phyloP scores from a whole-genome alignment of 2,329 filamentous ascomycete species.

The Trichoderma atrobrunneum region DNA sequence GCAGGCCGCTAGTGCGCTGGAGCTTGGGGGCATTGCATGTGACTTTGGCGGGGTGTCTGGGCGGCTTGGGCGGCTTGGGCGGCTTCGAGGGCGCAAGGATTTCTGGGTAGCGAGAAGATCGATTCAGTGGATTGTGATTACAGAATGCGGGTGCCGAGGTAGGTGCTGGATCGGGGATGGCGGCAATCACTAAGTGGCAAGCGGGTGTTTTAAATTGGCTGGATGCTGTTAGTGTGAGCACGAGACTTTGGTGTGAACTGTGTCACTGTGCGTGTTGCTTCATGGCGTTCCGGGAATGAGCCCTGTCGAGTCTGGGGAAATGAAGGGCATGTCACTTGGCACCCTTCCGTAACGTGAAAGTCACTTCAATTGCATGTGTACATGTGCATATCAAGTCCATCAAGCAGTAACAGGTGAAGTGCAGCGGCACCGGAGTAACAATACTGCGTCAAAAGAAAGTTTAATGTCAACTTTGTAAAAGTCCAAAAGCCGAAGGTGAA shows the following conservation, averaged over 20 bases:
- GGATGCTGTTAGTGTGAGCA: background rate
- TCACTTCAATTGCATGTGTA: background rate
- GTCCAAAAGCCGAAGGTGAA: background rate
- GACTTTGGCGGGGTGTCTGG: conserved; percentile 24
- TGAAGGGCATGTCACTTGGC: background rate
- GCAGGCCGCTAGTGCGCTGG: conserved; percentile 1
- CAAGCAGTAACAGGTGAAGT: background rate
- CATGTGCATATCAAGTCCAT: background rate
- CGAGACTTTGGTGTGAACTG: background rate
- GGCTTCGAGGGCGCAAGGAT: background rate
- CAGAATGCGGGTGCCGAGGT: background rate
- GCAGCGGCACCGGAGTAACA: conserved; percentile 3
- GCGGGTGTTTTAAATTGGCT: background rate
- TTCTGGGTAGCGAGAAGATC: background rate
- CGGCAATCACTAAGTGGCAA: background rate
- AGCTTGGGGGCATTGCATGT: conserved; percentile 25
- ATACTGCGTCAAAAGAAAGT: background rate
- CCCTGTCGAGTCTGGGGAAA: background rate
- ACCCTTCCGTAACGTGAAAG: background rate
- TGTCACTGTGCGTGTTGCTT: background rate
- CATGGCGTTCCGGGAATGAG: background rate
- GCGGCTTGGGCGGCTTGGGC: background rate
- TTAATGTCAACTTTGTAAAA: background rate
- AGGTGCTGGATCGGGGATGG: background rate
- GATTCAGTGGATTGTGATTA: background rate